Conservation (phyloP, 1,284 basidiomycete genomes). For the Ganoderma sinense region DNA sequence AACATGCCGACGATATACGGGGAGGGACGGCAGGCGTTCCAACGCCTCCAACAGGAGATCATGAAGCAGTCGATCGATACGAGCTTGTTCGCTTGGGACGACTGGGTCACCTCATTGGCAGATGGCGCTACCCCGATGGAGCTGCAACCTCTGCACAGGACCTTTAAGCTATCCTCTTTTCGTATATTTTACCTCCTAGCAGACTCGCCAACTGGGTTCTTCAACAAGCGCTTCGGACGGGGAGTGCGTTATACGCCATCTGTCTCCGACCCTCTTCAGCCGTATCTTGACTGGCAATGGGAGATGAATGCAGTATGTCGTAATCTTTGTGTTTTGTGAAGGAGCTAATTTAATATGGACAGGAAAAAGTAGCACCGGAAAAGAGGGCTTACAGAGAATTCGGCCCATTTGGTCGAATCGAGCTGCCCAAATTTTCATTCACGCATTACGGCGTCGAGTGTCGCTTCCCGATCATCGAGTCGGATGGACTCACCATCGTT, state of each 20-base stretch:
- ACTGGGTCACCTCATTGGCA: too few species aligned
- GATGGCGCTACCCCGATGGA: neutral
- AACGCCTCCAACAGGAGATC: slow-evolving; percentile 11
- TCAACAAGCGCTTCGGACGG: neutral
- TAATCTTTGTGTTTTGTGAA: neutral
- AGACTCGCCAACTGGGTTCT: neutral
- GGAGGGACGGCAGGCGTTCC: slow-evolving; percentile 14
- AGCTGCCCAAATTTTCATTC: neutral
- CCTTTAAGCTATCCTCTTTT: neutral
- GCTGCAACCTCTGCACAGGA: neutral
- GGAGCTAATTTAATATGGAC: neutral
- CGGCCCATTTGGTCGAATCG: slow-evolving; percentile 9
- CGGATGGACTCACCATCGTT: neutral
- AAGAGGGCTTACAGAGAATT: neutral
- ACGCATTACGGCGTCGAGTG: slow-evolving; percentile 8
- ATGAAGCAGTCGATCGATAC: slow-evolving; percentile 10
- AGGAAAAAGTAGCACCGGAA: neutral
- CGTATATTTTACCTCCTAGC: slow-evolving; percentile 4
- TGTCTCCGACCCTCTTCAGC: neutral
- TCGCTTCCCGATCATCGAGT: slow-evolving; percentile 8
- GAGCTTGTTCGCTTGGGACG: slow-evolving; percentile 7
- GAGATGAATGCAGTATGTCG: neutral
- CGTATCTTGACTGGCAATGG: slow-evolving; percentile 13
- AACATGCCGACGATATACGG: slow-evolving; percentile 17
- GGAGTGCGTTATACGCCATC: neutral